Percentiles rank a stretch among this genome's conserved stretches.
Evolutionary conservation across 345 rosid genomes (phyloP).

Genomic region (Draba incana): DNA sequence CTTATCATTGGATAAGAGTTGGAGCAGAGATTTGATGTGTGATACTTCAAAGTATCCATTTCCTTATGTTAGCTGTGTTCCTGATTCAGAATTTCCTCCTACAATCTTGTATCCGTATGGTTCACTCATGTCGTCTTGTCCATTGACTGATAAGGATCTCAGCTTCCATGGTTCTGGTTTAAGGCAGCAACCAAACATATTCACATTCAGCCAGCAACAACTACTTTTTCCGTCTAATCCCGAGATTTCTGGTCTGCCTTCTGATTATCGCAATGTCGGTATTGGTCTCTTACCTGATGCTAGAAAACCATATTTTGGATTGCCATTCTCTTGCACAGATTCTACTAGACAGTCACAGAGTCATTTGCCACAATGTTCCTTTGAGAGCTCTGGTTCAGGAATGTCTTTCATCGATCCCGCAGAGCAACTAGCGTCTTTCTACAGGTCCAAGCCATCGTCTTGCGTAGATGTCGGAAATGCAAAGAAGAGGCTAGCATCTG

Average conservation of each 20-base stretch:
- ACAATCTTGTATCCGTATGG: constrained; percentile 34
- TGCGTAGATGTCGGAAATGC: constrained; percentile 37
- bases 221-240: constrained; percentile 20
- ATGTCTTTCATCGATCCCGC: constrained; percentile 28
- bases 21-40: constrained; percentile 21
- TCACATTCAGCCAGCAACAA: constrained; percentile 42
- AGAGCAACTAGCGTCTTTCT: constrained; percentile 36
- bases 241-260: neutral
- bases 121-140: constrained; percentile 11
- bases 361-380: constrained; percentile 41
- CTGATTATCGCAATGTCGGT: constrained; percentile 36
- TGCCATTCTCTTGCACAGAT: constrained; percentile 52
- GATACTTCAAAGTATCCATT: constrained; percentile 33
- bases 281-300: constrained; percentile 38
- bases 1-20: constrained; percentile 35
- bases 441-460: constrained; percentile 38
- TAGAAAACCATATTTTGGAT: constrained; percentile 40
- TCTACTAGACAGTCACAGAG: constrained; percentile 38
- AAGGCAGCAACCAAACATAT: constrained; percentile 32
- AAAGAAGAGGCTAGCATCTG: constrained; percentile 46
- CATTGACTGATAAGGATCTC: constrained; percentile 30
- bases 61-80: constrained; percentile 37
- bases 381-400: constrained; percentile 40
- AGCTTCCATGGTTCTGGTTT: constrained; percentile 43
- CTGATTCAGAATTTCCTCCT: constrained; percentile 35